Conservation (phyloP, 805 yeast genomes). For the Candida vaughaniae region DNA sequence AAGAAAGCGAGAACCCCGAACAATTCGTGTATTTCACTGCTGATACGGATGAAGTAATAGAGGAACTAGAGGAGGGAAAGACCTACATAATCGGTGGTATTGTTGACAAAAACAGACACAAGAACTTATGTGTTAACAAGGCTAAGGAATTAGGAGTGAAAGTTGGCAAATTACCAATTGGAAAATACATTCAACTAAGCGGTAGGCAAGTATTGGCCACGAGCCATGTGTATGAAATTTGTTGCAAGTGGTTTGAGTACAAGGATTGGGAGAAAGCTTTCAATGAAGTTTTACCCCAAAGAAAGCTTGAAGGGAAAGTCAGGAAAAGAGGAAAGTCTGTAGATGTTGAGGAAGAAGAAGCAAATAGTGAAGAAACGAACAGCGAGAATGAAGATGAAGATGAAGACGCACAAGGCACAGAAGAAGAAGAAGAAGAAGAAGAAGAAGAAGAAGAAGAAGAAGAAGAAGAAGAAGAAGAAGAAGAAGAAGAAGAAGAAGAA, state of each 20-base stretch:
- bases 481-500: not conserved
- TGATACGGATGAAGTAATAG: constrained; percentile 73
- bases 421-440: constrained; percentile 1
- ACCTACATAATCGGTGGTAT: constrained; percentile 94
- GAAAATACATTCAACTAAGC: constrained; percentile 73
- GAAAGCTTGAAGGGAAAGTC: constrained; percentile 50
- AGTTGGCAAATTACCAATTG: constrained; percentile 84
- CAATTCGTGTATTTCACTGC: constrained; percentile 72
- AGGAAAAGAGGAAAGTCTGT: constrained; percentile 6
- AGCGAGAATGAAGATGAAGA: not conserved
- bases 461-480: not conserved
- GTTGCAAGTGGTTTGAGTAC: constrained; percentile 75
- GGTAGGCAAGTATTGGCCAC: constrained; percentile 92
- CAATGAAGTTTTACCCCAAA: constrained; percentile 79
- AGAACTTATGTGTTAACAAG: constrained; percentile 73
- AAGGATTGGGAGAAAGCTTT: constrained; percentile 86
- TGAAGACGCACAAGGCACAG: not conserved
- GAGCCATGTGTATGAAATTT: constrained; percentile 88
- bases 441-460: constrained; percentile 1
- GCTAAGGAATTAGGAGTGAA: constrained; percentile 70
- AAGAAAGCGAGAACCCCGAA: constrained; percentile 22
- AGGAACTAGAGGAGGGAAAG: constrained; percentile 60
- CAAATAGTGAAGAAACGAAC: too few relatives aligned
- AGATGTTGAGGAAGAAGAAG: not conserved
- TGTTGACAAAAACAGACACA: constrained; percentile 91